Base-by-base conservation (phyloP, 2,329 filamentous ascomycete genomes). In the Calonectria montana region DNA sequence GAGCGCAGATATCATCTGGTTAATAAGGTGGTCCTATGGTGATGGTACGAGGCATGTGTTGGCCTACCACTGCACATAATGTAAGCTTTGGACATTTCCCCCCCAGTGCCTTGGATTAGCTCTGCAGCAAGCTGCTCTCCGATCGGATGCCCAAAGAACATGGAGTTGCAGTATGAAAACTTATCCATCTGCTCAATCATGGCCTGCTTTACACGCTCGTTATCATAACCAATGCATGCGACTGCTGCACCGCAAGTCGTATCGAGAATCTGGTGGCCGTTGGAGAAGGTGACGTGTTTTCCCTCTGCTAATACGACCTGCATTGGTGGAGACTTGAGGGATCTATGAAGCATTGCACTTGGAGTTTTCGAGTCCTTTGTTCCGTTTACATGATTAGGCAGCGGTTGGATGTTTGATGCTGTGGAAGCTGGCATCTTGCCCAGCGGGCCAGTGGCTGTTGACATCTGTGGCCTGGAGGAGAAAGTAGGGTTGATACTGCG, bases 201-300 rank as follows among this genome's bases (percentile, higher is more conserved):
- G 2, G 76, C 76, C n/a, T 77, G 61, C 2, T 78, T 71, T 12
- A 78, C 76, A 1, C 76, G 64, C 39, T 74, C 72, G 53, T 78
- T 78, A 2, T 74, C 62, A 9, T 78, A 76, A 4, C 77, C 77
- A 9, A 78, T 61, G 23, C 75, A 78, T 0, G 77, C 77, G 3
- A 78, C 77, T 2, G 77, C 76, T 0, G 77, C 77, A 4, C 76
- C 77, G 18, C 76, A 74, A 9, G 77, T 78, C 4, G 77, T 76
- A 29, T 78, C 77, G 2, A 78, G 75, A 1, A 78, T 78, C 3
- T 69, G 67, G 0, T 76, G 71, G 1, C 76, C 77, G 72, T 78
- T 76, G 67, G 27, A 78, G 71, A 43, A 67, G 37, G 43, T 62
- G 39, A 62, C 39, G 9, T 62, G 16, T 39, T n/a, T 62, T 27